Evolutionary conservation across 2,329 filamentous ascomycete genomes (phyloP).

Genomic region (Stromatinia cepivora): DNA sequence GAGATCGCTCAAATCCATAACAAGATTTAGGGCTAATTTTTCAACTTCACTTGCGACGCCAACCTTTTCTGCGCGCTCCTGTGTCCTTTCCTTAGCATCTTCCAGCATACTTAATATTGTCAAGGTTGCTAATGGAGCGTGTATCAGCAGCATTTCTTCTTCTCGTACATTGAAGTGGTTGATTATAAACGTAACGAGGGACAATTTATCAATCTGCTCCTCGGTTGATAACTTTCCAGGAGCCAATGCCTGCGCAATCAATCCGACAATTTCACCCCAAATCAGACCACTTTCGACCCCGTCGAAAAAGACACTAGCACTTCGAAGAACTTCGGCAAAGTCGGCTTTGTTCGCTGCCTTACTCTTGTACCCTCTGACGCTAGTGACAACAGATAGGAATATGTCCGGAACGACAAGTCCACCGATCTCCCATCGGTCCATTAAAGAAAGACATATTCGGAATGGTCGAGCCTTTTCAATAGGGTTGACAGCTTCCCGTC

Average conservation of each 20-base stretch:
- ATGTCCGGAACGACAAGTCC: constrained; percentile 84
- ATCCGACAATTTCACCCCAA: constrained; percentile 75
- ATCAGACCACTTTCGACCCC: constrained; percentile 93
- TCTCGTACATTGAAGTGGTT: constrained; percentile 89
- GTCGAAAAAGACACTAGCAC: constrained; percentile 95
- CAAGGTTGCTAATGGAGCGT: constrained; percentile 77
- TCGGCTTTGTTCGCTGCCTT: constrained; percentile 64
- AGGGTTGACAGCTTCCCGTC: constrained; percentile 52
- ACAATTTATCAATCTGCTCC: constrained; percentile 61
- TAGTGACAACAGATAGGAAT: constrained; percentile 82
- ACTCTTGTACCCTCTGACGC: constrained; percentile 72
- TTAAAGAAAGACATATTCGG: constrained; percentile 87
- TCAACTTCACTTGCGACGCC: constrained; percentile 32
- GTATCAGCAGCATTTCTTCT: constrained; percentile 89
- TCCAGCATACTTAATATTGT: constrained; percentile 60
- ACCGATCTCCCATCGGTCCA: constrained; percentile 98
- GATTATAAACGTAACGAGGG: constrained; percentile 78
- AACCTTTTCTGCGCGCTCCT: constrained; percentile 35
- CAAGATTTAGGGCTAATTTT: constrained; percentile 48
- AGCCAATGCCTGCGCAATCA: constrained; percentile 62
- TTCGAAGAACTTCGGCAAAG: constrained; percentile 84
- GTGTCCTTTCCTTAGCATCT: constrained; percentile 48
- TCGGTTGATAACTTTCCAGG: constrained; percentile 45
- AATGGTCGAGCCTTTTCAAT: constrained; percentile 80
- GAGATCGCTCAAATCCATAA: constrained; percentile 59